Base-by-base conservation (phyloP, 148 eudicot genomes). In the Selenicereus undatus region DNA sequence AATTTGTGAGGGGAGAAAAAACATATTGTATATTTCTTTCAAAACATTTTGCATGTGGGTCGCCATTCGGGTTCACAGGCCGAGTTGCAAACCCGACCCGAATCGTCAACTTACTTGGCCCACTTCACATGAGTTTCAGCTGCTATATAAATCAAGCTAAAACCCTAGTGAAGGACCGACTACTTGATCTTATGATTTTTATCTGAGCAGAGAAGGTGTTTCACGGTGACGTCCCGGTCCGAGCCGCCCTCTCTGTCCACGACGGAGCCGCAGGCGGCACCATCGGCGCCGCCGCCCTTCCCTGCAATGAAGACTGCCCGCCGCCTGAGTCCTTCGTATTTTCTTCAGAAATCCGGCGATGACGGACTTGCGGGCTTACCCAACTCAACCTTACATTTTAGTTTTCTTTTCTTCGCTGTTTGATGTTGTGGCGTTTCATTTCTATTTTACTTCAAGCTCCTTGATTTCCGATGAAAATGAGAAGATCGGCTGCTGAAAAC, bases 121-220 rank as follows among this genome's bases (percentile, higher is more conserved):
- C 43, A 39, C 43, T 39, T 39, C 7, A 39, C 7, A 39, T 39
- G 43, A 39, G 43, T 39, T 4, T 39, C 43, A 39, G 43, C 43
- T 39, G 17, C 58, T 79, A 79, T 79, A 79, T 30, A 79, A 71
- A 0, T 32, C 16, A 71, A 79, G 51, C 81, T 0, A 68, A 66
- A 74, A 74, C 78, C 85, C 82, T 74, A 66, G 52, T 17, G 21
- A 5, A 13, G 60, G 39, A 1, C 7, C 60, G 9, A 54, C 85
- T 78, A 83, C 85, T 83, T 83, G 85, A 83, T 83, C 85, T 83
- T 83, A n/a, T n/a, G n/a, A n/a, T n/a, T n/a, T n/a, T n/a, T n/a
- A 83, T 83, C 82, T 66, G 85, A 83, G 85, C 85, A 74, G 26
- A 3, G 50, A 30, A 24, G 81, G 50, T 21, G 84, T 32, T 10